phyloP scores from a whole-genome alignment of 352 stramenopile species.

The Blastocystis sp. region DNA sequence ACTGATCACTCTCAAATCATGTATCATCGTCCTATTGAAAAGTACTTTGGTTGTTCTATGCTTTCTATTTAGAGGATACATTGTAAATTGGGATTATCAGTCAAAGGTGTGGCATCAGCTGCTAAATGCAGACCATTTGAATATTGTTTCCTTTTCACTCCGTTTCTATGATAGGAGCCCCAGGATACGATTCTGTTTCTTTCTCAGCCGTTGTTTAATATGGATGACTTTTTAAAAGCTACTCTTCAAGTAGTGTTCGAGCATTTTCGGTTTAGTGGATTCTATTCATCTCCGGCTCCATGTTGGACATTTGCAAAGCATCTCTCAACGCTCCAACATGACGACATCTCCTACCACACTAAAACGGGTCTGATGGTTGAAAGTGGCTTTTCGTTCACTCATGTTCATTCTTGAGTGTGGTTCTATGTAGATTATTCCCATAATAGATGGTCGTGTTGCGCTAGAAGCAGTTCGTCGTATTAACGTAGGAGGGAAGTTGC shows the following conservation, averaged over 20 bases:
- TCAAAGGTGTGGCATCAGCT: conserved; percentile 32
- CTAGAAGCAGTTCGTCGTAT: conserved; percentile 63
- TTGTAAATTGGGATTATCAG: conserved; percentile 39
- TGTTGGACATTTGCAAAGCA: background rate
- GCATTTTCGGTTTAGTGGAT: conserved; percentile 17
- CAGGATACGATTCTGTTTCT: conserved; percentile 13
- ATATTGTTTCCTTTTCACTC: background rate
- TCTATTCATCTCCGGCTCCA: conserved; percentile 9
- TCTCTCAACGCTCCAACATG: background rate
- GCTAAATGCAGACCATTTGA: background rate
- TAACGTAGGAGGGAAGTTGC: conserved; percentile 75
- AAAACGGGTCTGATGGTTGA: conserved; percentile 68
- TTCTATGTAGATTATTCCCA: conserved; percentile 66
- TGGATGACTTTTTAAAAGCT: conserved; percentile 12
- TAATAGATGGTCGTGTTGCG: conserved; percentile 68
- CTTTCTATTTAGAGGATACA: conserved; percentile 2
- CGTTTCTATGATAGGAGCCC: conserved; percentile 24
- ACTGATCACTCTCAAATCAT: conserved; percentile 51
- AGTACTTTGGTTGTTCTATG: background rate
- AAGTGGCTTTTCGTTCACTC: conserved; percentile 77
- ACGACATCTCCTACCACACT: background rate
- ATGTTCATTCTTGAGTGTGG: conserved; percentile 57
- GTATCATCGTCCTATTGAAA: conserved; percentile 54
- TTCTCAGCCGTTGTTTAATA: conserved; percentile 50
- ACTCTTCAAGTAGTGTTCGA: conserved; percentile 39